These are phyloP conservation scores for Xylaria sp. DNA, from an alignment of 495 filamentous ascomycete species.

Conservation along the genomic window DNA sequence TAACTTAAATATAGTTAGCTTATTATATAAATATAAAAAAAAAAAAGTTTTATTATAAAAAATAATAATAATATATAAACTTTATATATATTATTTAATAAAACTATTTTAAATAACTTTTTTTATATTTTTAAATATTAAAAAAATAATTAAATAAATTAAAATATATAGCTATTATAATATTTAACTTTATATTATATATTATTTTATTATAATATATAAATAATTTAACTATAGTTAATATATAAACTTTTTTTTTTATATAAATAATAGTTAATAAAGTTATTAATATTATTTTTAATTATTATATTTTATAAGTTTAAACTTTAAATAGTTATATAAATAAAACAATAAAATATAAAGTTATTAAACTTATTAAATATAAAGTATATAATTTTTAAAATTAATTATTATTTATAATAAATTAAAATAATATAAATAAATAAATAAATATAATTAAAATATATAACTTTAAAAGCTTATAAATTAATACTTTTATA, in stretches of 20 bases:
- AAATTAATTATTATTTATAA: too few relatives aligned
- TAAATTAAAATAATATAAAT: background rate
- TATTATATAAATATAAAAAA: too few relatives aligned
- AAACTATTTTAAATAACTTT: background rate
- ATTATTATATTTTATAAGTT: too few relatives aligned
- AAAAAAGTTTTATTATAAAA: background rate
- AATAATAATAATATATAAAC: background rate
- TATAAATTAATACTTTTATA: too few relatives aligned
- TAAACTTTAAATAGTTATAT: too few relatives aligned
- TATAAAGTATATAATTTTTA: background rate
- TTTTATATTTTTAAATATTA: background rate
- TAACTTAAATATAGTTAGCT: too few relatives aligned
- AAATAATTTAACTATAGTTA: background rate
- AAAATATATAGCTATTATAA: background rate
- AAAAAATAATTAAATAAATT: background rate
- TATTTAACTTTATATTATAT: background rate
- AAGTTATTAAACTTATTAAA: background rate
- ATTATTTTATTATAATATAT: background rate
- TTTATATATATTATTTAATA: background rate
- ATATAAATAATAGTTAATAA: background rate
- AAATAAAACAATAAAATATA: too few relatives aligned
- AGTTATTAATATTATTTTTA: background rate
- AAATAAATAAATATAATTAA: background rate
- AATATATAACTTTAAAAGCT: background rate
- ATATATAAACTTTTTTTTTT: background rate